phyloP scores from a whole-genome alignment of 495 filamentous ascomycete genomes.

The Talaromyces proteolyticus region DNA sequence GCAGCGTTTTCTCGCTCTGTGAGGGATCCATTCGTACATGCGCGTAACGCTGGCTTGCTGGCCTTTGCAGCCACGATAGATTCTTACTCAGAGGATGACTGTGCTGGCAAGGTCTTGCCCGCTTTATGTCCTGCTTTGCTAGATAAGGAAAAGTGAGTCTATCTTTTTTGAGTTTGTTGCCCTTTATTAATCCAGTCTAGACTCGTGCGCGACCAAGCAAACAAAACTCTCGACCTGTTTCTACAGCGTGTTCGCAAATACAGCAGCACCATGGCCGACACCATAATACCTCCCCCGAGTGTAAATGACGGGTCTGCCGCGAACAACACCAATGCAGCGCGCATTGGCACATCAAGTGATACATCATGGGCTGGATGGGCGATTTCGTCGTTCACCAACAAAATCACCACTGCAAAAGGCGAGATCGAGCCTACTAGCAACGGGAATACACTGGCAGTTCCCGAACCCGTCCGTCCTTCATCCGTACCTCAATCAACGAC shows the following conservation, averaged over 20 bases:
- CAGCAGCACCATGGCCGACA: slow-evolving; percentile 73
- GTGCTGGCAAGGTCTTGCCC: slow-evolving; percentile 75
- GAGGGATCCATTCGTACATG: slow-evolving; percentile 90
- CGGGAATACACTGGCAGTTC: slow-evolving; percentile 18
- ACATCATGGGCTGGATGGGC: slow-evolving; percentile 93
- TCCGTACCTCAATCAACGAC: slow-evolving; percentile 37
- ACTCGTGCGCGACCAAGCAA: slow-evolving; percentile 82
- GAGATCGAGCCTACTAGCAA: slow-evolving; percentile 63
- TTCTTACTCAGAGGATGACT: slow-evolving; percentile 85
- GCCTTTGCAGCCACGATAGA: slow-evolving; percentile 81
- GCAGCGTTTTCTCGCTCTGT: slow-evolving; percentile 88
- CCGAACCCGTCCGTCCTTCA: slow-evolving; percentile 33
- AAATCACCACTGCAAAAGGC: slow-evolving; percentile 73
- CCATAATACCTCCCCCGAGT: slow-evolving; percentile 48
- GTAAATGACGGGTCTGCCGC: slow-evolving; percentile 22
- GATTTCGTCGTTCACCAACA: slow-evolving; percentile 98
- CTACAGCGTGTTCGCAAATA: slow-evolving; percentile 77
- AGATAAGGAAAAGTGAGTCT: slow-evolving; percentile 75
- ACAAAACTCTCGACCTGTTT: slow-evolving; percentile 87
- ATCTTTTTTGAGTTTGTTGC: background rate
- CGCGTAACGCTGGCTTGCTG: slow-evolving; percentile 80
- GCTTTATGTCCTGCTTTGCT: slow-evolving; percentile 73
- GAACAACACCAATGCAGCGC: slow-evolving; percentile 40
- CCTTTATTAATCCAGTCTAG: slow-evolving; percentile 16
- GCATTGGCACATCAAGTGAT: slow-evolving; percentile 72